Percentiles rank a stretch among this genome's conserved stretches.
phyloP scores from a whole-genome alignment of 1,284 basidiomycete genomes.

The Singerocomus rubriflavus region DNA sequence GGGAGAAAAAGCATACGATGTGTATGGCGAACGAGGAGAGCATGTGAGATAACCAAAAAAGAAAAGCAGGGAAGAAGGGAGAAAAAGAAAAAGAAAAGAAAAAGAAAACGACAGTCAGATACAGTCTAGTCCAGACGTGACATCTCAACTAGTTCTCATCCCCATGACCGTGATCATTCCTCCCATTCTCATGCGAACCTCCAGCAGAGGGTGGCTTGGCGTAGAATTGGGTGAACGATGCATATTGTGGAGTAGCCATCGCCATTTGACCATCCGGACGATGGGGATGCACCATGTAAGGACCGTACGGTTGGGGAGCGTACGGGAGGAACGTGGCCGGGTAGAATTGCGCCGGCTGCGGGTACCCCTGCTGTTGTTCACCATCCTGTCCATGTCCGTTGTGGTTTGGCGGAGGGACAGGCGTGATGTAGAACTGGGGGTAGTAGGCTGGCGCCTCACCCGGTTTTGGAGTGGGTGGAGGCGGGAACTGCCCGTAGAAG shows the following conservation, averaged over 20 bases:
- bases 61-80: no score
- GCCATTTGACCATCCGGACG: conserved; percentile 42
- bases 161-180: conserved; percentile 29
- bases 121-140: conserved; percentile 12
- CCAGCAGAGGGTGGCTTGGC: conserved; percentile 34
- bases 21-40: conserved; percentile 13
- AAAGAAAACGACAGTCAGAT: conserved; percentile 4
- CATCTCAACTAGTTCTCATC: conserved; percentile 34
- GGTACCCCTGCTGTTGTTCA: conserved; percentile 41
- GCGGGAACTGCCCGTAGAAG: conserved; percentile 50
- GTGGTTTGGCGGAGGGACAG: conserved; percentile 40
- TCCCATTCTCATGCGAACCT: conserved; percentile 31
- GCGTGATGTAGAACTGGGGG: conserved; percentile 47
- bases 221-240: conserved; percentile 36
- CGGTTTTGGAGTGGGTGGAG: conserved; percentile 46
- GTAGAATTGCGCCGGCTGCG: conserved; percentile 46
- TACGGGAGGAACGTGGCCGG: conserved; percentile 48
- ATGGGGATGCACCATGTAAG: conserved; percentile 47
- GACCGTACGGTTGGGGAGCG: conserved; percentile 46
- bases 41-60: conserved; percentile 22
- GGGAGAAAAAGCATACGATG: conserved; percentile 19
- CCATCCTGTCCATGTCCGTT: conserved; percentile 44
- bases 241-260: conserved; percentile 35
- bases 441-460: conserved; percentile 50
- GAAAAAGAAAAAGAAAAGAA: no score